Percentiles rank a stretch among this genome's conserved stretches.
phyloP scores from a whole-genome alignment of 2,329 filamentous ascomycete species.

The Emericellopsis cladophorae region DNA sequence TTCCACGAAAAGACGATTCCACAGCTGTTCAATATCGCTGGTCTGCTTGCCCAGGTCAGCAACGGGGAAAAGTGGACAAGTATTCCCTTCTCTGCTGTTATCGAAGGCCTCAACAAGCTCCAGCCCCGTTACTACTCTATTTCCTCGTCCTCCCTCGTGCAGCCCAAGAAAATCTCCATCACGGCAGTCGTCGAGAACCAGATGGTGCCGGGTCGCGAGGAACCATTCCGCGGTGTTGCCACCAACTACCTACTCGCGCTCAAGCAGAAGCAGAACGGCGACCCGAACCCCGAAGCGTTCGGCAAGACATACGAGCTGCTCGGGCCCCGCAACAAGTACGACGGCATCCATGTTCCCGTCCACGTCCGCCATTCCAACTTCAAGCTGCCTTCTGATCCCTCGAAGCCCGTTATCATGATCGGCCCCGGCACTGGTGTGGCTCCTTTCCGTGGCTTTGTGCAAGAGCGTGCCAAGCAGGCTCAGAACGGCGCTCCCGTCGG shows the following conservation, averaged over 20 bases:
- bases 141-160: slow-evolving; percentile 87
- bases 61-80: slow-evolving; percentile 67
- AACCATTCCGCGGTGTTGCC: slow-evolving; percentile 81
- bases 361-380: slow-evolving; percentile 98
- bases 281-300: slow-evolving; percentile 68
- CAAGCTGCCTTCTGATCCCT: slow-evolving; percentile 91
- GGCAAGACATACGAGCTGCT: slow-evolving; percentile 76
- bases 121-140: slow-evolving; percentile 99
- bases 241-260: slow-evolving; percentile 94
- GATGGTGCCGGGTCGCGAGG: slow-evolving; percentile 62
- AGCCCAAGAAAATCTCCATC: slow-evolving; percentile 89
- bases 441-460: slow-evolving; percentile 89
- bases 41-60: slow-evolving; percentile 62
- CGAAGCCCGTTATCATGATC: slow-evolving; percentile 90
- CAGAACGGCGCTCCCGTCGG: slow-evolving; percentile 73
- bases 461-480: slow-evolving; percentile 79
- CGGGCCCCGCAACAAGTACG: slow-evolving; percentile 92
- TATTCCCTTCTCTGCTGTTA: slow-evolving; percentile 86
- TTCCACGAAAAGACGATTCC: slow-evolving; percentile 77
- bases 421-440: slow-evolving; percentile 94
- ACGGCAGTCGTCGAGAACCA: slow-evolving; percentile 89
- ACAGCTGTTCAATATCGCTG: slow-evolving; percentile 80
- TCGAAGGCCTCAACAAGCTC: slow-evolving; percentile 87
- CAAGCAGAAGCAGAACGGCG: slow-evolving; percentile 92
- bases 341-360: slow-evolving; percentile 86